Conservation (phyloP, 2,329 filamentous ascomycete genomes). For the Herpotrichia juniperi region DNA sequence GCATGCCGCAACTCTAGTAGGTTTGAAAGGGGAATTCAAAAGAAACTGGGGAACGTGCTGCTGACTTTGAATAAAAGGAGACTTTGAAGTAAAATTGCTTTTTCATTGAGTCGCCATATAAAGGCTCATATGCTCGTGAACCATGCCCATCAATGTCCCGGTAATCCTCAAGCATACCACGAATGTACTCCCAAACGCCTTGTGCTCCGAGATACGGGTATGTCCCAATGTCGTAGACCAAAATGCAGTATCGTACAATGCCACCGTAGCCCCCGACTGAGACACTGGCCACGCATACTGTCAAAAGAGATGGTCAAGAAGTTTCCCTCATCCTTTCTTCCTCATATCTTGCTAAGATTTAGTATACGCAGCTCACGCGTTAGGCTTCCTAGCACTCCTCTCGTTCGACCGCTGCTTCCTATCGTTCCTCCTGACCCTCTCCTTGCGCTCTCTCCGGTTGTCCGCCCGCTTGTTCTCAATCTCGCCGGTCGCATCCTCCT, state of each 20-base stretch:
- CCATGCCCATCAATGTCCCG: neutral
- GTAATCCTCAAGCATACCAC: neutral
- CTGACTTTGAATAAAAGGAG: too few relatives aligned
- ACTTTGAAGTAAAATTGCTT: neutral
- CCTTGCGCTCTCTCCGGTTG: slow-evolving; percentile 65
- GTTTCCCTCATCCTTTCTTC: slow-evolving; percentile 1
- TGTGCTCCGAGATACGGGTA: neutral
- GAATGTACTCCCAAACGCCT: slow-evolving; percentile 1
- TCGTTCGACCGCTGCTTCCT: slow-evolving; percentile 60
- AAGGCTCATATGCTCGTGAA: neutral
- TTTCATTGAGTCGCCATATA: neutral
- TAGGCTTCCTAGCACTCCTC: slow-evolving; percentile 67
- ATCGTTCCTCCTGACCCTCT: slow-evolving; percentile 50
- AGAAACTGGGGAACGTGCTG: too few relatives aligned
- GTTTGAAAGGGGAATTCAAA: too few relatives aligned
- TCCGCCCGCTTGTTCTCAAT: slow-evolving; percentile 63
- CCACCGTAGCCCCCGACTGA: neutral
- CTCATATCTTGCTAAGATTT: too few relatives aligned
- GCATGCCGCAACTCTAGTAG: too few relatives aligned
- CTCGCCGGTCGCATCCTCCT: slow-evolving; percentile 69
- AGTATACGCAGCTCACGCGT: too few relatives aligned
- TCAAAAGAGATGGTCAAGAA: slow-evolving; percentile 1
- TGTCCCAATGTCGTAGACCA: neutral
- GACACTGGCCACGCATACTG: neutral
- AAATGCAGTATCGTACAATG: slow-evolving; percentile 2